Evolutionary conservation across 345 rosid genomes (phyloP).

Genomic region (Citrus hindsii): DNA sequence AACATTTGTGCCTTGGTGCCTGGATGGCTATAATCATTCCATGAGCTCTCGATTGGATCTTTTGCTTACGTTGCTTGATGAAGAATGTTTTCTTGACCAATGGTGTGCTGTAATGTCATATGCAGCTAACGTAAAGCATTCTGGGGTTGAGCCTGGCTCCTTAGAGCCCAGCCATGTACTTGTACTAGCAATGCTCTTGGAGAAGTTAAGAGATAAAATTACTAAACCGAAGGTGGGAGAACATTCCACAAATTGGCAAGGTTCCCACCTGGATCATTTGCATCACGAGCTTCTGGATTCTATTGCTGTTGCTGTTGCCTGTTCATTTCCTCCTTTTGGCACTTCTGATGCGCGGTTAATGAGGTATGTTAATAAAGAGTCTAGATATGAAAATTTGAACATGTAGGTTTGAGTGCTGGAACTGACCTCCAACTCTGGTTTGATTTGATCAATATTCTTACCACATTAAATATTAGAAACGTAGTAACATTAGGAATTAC

Average conservation of each 20-base stretch:
- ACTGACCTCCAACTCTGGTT: neutral
- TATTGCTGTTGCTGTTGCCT: constrained; percentile 50
- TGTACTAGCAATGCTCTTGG: constrained; percentile 58
- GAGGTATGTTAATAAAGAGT: constrained; percentile 45
- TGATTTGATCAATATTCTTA: neutral
- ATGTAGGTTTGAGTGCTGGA: neutral
- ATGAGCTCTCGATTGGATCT: constrained; percentile 63
- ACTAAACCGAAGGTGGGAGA: constrained; percentile 35
- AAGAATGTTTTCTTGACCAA: constrained; percentile 73
- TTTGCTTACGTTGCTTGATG: constrained; percentile 69
- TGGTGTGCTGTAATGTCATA: constrained; percentile 62
- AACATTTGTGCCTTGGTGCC: constrained; percentile 86
- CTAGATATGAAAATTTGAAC: constrained; percentile 4
- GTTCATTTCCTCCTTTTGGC: constrained; percentile 38
- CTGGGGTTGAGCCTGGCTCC: constrained; percentile 27
- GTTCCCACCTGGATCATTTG: constrained; percentile 61
- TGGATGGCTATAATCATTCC: constrained; percentile 44
- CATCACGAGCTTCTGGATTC: constrained; percentile 79
- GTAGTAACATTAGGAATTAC: neutral
- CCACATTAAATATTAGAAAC: neutral
- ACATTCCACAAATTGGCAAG: constrained; percentile 31
- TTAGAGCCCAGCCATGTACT: constrained; percentile 32
- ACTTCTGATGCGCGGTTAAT: constrained; percentile 52
- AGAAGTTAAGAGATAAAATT: constrained; percentile 63
- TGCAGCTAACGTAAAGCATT: constrained; percentile 38